Percentiles rank a stretch among this genome's conserved stretches.
Evolutionary conservation across 768 basidiomycete genomes (phyloP).

Genomic region (Lactarius vividus): DNA sequence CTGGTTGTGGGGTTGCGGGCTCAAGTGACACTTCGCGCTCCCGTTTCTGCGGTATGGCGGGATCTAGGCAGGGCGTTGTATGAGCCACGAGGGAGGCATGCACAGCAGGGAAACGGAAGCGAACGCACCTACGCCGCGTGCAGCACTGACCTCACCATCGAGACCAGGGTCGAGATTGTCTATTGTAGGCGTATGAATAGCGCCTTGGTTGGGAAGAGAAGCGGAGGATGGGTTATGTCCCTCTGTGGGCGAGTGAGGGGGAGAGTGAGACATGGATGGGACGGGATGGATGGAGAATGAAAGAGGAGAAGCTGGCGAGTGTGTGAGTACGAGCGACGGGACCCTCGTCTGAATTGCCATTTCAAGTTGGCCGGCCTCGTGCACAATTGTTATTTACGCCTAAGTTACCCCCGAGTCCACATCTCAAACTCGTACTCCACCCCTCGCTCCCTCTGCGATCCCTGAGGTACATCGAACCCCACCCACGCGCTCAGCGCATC

Average conservation of each 20-base stretch:
- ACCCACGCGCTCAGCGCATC: conserved; percentile 71
- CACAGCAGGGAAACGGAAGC: background rate
- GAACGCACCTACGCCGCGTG: conserved; percentile 25
- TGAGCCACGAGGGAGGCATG: conserved; percentile 4
- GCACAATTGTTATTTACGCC: background rate
- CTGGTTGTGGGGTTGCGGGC: conserved; percentile 44
- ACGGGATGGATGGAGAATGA: background rate
- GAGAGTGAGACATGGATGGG: conserved; percentile 20
- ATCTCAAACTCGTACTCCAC: conserved; percentile 91
- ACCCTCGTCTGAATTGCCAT: conserved; percentile 11
- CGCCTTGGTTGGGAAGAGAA: background rate
- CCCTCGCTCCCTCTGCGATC: conserved; percentile 78
- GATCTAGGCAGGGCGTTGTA: conserved; percentile 41
- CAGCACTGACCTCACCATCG: conserved; percentile 18
- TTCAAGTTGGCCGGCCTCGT: conserved; percentile 4
- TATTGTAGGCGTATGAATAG: background rate
- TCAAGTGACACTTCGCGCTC: conserved; percentile 78
- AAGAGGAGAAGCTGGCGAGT: conserved; percentile 9
- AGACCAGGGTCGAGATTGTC: conserved; percentile 14
- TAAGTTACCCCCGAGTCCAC: conserved; percentile 59
- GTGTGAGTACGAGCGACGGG: conserved; percentile 3
- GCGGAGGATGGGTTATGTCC: background rate
- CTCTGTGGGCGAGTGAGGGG: conserved; percentile 7
- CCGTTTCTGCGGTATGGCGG: conserved; percentile 53
- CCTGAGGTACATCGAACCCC: conserved; percentile 73